phyloP scores from a whole-genome alignment of 805 yeast genomes.

The Komagataella populi region DNA sequence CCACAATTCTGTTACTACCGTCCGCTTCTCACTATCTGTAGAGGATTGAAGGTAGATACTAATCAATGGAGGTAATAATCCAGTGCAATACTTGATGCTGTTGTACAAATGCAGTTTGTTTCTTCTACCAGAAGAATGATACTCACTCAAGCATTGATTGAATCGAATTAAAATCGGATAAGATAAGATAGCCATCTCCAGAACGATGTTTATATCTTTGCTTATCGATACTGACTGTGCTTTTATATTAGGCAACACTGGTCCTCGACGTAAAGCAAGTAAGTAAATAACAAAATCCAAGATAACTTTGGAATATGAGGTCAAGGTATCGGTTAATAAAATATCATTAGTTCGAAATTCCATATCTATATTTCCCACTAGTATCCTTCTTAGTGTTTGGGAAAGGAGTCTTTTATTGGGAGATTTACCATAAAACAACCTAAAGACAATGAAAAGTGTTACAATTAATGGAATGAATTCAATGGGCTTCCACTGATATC shows the following conservation, averaged over 20 bases:
- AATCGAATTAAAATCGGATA: conserved; percentile 69
- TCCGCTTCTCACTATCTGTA: conserved; percentile 6
- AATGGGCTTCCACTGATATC: conserved; percentile 12
- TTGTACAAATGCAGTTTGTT: conserved; percentile 52
- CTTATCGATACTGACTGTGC: conserved; percentile 9
- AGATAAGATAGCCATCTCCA: conserved; percentile 16
- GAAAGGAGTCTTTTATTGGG: conserved; percentile 30
- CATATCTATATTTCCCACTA: conserved; percentile 44
- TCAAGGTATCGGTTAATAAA: conserved; percentile 68
- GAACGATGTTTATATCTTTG: not conserved
- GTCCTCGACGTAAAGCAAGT: conserved; percentile 28
- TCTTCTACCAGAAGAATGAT: conserved; percentile 24
- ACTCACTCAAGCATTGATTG: conserved; percentile 73
- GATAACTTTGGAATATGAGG: conserved; percentile 66
- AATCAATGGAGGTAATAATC: conserved; percentile 37
- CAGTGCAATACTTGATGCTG: conserved; percentile 59
- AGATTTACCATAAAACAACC: conserved; percentile 19
- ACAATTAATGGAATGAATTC: conserved; percentile 25
- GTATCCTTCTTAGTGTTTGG: conserved; percentile 36
- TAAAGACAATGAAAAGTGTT: conserved; percentile 18
- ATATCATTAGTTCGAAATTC: conserved; percentile 66
- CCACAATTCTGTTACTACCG: conserved; percentile 23
- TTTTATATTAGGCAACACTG: conserved; percentile 16
- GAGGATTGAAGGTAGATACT: conserved; percentile 13
- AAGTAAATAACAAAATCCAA: conserved; percentile 54